A percentile compares a stretch with the other conserved stretches of the same genome.
Evolutionary conservation across 768 basidiomycete species (phyloP).

Genomic region (Trametes cinnabarina): DNA sequence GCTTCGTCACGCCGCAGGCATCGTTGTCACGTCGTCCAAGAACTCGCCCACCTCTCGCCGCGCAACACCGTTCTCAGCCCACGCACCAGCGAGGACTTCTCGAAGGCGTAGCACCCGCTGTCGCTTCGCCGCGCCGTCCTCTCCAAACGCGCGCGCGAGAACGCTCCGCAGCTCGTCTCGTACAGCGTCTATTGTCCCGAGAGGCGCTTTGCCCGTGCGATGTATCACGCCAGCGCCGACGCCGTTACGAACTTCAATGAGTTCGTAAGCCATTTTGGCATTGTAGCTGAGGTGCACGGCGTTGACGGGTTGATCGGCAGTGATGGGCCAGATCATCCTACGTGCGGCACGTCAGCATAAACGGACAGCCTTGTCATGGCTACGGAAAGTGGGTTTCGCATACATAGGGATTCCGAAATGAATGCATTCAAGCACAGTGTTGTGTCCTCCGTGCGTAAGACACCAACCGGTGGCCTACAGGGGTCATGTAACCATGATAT

Average conservation of each 20-base stretch:
- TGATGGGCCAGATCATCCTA: conserved; percentile 27
- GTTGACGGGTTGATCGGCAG: conserved; percentile 22
- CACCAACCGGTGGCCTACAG: conserved; percentile 5
- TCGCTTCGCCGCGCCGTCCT: conserved; percentile 27
- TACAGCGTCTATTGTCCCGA: conserved; percentile 25
- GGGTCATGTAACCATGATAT: background rate
- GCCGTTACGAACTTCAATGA: conserved; percentile 24
- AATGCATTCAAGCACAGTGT: conserved; percentile 7
- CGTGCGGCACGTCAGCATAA: too few relatives aligned
- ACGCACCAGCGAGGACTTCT: conserved; percentile 1
- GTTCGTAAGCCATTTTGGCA: conserved; percentile 27
- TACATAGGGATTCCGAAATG: conserved; percentile 2
- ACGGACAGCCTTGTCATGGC: too few relatives aligned
- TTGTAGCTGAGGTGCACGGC: conserved; percentile 21
- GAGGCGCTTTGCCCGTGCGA: conserved; percentile 18
- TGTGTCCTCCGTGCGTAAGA: conserved; percentile 6
- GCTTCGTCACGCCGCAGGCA: too few relatives aligned
- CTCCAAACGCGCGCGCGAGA: conserved; percentile 22
- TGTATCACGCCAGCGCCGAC: background rate
- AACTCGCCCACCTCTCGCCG: conserved; percentile 1
- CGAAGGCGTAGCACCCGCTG: conserved; percentile 13
- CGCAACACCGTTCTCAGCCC: conserved; percentile 9
- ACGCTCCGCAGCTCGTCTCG: conserved; percentile 19
- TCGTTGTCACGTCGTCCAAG: background rate
- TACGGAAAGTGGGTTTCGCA: too few relatives aligned